These are phyloP conservation scores for Pseudogymnoascus sp. DNA, from an alignment of 2,329 filamentous ascomycete species.

Conservation along the genomic window DNA sequence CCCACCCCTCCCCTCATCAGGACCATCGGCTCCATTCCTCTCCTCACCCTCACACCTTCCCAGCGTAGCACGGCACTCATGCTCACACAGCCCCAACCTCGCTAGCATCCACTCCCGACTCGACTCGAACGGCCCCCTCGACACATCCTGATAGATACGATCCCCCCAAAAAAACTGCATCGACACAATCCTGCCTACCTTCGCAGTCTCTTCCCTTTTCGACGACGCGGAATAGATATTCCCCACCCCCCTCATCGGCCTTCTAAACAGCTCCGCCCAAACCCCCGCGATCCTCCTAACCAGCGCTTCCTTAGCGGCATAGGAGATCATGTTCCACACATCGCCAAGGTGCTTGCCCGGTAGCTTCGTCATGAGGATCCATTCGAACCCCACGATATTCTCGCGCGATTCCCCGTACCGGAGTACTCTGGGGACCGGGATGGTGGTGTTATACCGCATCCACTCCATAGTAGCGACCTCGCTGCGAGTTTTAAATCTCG, in stretches of 20 bases:
- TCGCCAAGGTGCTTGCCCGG: constrained; percentile 18
- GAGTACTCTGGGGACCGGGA: constrained; percentile 33
- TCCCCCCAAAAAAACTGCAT: constrained; percentile 32
- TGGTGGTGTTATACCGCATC: constrained; percentile 27
- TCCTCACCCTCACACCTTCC: constrained; percentile 23
- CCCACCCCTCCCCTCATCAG: too few species aligned
- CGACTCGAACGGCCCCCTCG: constrained; percentile 34
- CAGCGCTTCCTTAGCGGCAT: constrained; percentile 31
- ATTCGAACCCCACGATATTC: constrained; percentile 37
- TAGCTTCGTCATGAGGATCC: constrained; percentile 35
- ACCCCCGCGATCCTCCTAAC: constrained; percentile 30
- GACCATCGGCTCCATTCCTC: constrained; percentile 17
- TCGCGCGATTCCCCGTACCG: constrained; percentile 30
- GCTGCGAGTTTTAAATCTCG: constrained; percentile 33
- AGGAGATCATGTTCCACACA: constrained; percentile 32
- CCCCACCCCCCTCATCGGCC: constrained; percentile 21
- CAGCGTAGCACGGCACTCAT: neutral
- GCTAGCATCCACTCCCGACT: constrained; percentile 36
- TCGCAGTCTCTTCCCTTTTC: neutral
- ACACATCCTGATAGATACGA: constrained; percentile 30
- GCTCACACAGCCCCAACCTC: constrained; percentile 25
- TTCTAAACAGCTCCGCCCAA: constrained; percentile 27
- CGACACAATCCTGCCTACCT: constrained; percentile 29
- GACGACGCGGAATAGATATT: constrained; percentile 17
- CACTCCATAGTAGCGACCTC: constrained; percentile 36